phyloP scores from a whole-genome alignment of 352 stramenopile species.

The Globisporangium carolinianum region DNA sequence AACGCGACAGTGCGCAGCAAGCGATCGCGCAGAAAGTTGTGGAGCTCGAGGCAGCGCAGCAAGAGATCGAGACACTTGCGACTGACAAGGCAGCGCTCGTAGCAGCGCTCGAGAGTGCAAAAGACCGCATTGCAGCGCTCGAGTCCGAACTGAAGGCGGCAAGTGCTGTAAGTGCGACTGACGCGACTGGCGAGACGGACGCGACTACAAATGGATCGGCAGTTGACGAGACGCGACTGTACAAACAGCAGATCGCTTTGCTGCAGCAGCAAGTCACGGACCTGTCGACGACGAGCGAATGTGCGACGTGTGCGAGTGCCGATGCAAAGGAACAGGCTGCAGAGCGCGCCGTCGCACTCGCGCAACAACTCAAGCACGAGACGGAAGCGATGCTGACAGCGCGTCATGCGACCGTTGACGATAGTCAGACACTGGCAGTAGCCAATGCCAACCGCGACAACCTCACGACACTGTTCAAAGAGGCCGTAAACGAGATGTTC shows the following conservation, averaged over 20 bases:
- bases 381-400: conserved; percentile 35
- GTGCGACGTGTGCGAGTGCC: conserved; percentile 16
- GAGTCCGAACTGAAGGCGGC: conserved; percentile 22
- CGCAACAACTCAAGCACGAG: conserved; percentile 51
- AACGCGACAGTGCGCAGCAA: conserved; percentile 27
- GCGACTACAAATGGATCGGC: conserved; percentile 14
- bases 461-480: conserved; percentile 59
- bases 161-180: conserved; percentile 14
- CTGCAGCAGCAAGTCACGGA: conserved; percentile 48
- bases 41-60: conserved; percentile 14
- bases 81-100: background rate
- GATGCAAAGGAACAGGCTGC: conserved; percentile 36
- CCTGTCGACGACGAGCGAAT: conserved; percentile 2
- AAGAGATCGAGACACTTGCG: conserved; percentile 25
- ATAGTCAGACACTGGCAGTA: background rate
- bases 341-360: conserved; percentile 33
- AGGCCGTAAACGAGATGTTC: conserved; percentile 76
- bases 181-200: background rate
- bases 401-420: too few species aligned
- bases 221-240: conserved; percentile 51
- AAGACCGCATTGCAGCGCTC: conserved; percentile 6
- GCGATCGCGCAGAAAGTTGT: conserved; percentile 29
- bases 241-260: conserved; percentile 43
- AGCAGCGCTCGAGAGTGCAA: background rate
- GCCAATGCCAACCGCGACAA: conserved; percentile 18